phyloP scores from a whole-genome alignment of 805 yeast species.

The Lachancea cidri region DNA sequence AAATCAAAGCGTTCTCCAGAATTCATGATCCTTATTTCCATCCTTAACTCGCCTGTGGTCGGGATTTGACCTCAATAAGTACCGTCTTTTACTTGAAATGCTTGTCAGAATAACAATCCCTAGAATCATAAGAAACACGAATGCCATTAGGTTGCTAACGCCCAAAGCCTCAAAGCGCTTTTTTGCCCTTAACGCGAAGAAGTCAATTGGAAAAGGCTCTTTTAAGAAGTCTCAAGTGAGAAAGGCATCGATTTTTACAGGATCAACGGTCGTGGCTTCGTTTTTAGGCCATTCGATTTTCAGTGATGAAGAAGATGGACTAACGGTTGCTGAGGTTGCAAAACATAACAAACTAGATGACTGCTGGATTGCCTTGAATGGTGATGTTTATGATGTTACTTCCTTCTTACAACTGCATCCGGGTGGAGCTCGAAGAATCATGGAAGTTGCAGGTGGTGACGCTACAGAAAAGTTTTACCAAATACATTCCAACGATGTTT shows the following conservation, averaged over 20 bases:
- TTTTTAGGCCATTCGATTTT: slow-evolving; percentile 9
- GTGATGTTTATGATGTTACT: slow-evolving; percentile 77
- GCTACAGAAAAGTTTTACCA: slow-evolving; percentile 51
- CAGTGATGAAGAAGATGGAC: slow-evolving; percentile 9
- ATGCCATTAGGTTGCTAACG: no score
- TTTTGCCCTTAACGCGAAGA: no score
- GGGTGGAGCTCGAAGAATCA: slow-evolving; percentile 73
- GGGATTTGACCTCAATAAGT: no score
- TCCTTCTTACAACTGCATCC: slow-evolving; percentile 79
- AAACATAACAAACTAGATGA: slow-evolving; percentile 54
- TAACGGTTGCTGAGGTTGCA: slow-evolving; percentile 31
- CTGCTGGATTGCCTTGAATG: slow-evolving; percentile 76
- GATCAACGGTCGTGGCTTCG: slow-evolving; percentile 11
- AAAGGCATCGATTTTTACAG: slow-evolving; percentile 12
- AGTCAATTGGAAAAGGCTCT: no score
- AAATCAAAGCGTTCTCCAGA: no score
- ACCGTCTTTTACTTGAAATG: no score
- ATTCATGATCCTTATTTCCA: no score
- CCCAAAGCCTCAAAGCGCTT: no score
- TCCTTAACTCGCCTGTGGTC: no score
- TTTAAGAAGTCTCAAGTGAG: no score
- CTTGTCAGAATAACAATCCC: no score
- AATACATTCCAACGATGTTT: slow-evolving; percentile 29
- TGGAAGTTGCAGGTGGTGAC: slow-evolving; percentile 78
- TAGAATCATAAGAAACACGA: no score